Evolutionary conservation across 148 eudicot genomes (phyloP), one percentile per base, ranked within the genome.

Genomic region (Talinum fruticosum): DNA sequence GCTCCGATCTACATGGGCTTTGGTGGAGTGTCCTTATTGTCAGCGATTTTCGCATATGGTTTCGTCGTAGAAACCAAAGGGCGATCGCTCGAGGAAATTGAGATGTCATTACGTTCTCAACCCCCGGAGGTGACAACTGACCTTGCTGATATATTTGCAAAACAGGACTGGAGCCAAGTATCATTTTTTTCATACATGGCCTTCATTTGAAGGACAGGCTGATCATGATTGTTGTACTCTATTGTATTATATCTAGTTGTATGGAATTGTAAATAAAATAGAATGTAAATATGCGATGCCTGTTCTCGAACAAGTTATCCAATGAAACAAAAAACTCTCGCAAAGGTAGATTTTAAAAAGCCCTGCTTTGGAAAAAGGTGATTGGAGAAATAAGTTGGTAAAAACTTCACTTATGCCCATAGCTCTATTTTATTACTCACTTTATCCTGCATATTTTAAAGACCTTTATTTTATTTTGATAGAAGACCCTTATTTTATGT

Each of bases 31-130:
- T 93, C 97, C 16, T 79, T 93, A 84, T 57, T 86, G 69, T 89
- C 93, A 32, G 92, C 95, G 30, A 44, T 79, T 47, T 93, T 93
- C 77, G 85, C 91, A 21, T 89, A 79, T 38, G 80, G 64, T 62
- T 88, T 82, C 69, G 78, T 86, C 16, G 88, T 90, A 21, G 95
- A 93, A 87, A 93, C 97, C 23, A 88, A 84, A 88, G 97, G 97
- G 45, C 88, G 93, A 54, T 93, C 97, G 37, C 95, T 93, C 44
- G 97, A 93, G 83, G 92, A 89, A 79, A 93, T 93, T 36, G 95
- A 90, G 82, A 82, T 87, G 83, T 89, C 93, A 28, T 76, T 89
- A n/a, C 87, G 83, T 76, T 71, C 90, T 59, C 70, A 83, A 67
- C 83, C 76, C 51, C 76, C 67, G 82, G 66, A 23, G 47, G 80